Conservation (phyloP, 1,284 basidiomycete species). For the Exobasidium cylindrosporum region DNA sequence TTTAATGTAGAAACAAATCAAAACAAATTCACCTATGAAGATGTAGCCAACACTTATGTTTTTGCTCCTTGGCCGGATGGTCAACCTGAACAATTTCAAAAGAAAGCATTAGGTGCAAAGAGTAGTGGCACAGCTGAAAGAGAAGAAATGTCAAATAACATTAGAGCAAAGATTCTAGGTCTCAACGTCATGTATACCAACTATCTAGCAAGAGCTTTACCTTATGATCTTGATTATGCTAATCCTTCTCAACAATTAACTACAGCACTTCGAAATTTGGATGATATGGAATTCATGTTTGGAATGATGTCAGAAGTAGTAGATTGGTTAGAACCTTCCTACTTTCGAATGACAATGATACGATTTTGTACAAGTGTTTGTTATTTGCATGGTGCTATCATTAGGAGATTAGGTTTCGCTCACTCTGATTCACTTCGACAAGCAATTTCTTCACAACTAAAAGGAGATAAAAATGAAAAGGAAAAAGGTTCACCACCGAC, state of each 20-base stretch:
- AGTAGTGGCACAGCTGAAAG: neutral
- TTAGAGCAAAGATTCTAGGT: neutral
- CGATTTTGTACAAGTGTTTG: slow-evolving; percentile 5
- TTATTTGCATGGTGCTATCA: neutral
- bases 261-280: neutral
- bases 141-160: neutral
- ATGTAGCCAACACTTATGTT: neutral
- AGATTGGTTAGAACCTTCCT: neutral
- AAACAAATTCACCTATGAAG: neutral
- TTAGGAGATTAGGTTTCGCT: neutral
- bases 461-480: neutral
- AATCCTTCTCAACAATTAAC: neutral
- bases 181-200: slow-evolving; percentile 7
- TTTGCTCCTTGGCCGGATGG: slow-evolving; percentile 5
- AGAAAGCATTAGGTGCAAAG: neutral
- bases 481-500: neutral
- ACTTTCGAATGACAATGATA: neutral
- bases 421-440: neutral
- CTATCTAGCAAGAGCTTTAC: neutral
- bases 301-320: neutral
- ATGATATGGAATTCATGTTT: slow-evolving; percentile 6
- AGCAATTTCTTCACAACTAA: neutral
- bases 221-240: neutral
- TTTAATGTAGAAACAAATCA: slow-evolving; percentile 2
- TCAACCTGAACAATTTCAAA: neutral